Base-by-base conservation (phyloP, 2,329 filamentous ascomycete species). In the Diaporthe ilicicola region DNA sequence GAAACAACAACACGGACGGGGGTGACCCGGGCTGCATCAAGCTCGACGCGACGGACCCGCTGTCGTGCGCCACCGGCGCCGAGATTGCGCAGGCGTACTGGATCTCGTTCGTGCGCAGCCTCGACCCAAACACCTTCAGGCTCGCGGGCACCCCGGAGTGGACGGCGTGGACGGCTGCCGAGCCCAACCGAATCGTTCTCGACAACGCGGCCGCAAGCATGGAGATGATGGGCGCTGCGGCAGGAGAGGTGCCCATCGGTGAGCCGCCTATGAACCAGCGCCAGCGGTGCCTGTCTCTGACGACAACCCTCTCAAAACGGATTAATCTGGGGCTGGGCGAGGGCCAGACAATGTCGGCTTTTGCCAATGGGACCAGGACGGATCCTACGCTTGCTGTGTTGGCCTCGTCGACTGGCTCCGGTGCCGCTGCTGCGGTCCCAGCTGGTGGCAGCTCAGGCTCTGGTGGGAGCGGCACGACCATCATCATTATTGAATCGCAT, bases 61-160 rank as follows among this genome's bases (percentile, higher is more conserved):
- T 70, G 19, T 67, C 61, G 29, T 70, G 69, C 32, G 69, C 69
- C 12, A 19, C 50, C 7, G 69, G 69, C 8, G 61, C 69, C 50
- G 7, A 29, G 22, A 39, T 73, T 5, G 62, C 68, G 19, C 73
- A 73, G 73, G 67, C 71, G 15, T 74, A 74, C 61, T 74, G 70
- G 61, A 69, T 73, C 61, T 71, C 70, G 39, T 74, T 74, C 46
- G 69, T 73, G 19, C 51, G 65, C 27, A 29, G 59, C 13, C 68
- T 73, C 27, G 37, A 74, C 50, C 73, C 73, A 3, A 74, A 74
- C 29, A 56, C 53, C 12, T 53, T 56, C n/a, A 42, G 68, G 29
- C 37, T 51, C 9, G 34, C 65, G 3, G 70, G 68, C n/a, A 27
- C 65, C 2, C 67, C 72, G 12, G 61, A 67, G 70, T 74, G 73